Base-by-base conservation (phyloP, 1,139 yeast genomes). In the Scheffersomyces parashehatae region DNA sequence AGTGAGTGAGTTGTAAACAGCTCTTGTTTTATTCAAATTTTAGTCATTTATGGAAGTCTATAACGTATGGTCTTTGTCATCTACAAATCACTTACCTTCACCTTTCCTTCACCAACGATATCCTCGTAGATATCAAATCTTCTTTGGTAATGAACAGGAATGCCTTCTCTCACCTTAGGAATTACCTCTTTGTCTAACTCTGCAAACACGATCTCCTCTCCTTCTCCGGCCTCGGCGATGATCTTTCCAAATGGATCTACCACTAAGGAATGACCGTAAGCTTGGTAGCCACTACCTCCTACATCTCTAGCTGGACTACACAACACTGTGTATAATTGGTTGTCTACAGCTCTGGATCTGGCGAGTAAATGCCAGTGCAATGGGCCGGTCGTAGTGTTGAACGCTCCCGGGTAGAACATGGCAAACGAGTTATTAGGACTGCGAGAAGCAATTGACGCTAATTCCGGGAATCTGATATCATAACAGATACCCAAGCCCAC, bases 351-450 rank as follows among this genome's bases (percentile, higher is more conserved):
- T 50, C 98, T 75, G 1, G 95, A 77, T 47, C 91, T 75, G 1
- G 95, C 97, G 47, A 91, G 76, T 52, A 90, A 73, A 53, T 85
- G 86, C 98, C 98, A 91, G 63, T 89, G 97, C 59, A 88, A 71
- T 1, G 98, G 98, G 0, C 98, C 98, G 0, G 98, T 91, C 28
- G 93, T 88, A 16, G 96, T 88, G 70, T 91, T 91, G 72, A 91
- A 91, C 0, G 98, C 98, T 42, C 97, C 96, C 0, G 98, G 98
- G 54, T 89, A 90, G 42, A 89, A 75, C 93, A 90, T 85, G 31
- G 95, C 95, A 67, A 89, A 89, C 0, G 96, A 83, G 45, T 82
- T 81, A 46, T 66, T 52, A n/a, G 82, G 79, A 32, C 70, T 63
- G 51, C 97, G 78, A 3, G 95, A 82, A 7, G 95, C 90, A 16